Conservation (phyloP, 495 filamentous ascomycete species). For the Aeminium ludgeri region DNA sequence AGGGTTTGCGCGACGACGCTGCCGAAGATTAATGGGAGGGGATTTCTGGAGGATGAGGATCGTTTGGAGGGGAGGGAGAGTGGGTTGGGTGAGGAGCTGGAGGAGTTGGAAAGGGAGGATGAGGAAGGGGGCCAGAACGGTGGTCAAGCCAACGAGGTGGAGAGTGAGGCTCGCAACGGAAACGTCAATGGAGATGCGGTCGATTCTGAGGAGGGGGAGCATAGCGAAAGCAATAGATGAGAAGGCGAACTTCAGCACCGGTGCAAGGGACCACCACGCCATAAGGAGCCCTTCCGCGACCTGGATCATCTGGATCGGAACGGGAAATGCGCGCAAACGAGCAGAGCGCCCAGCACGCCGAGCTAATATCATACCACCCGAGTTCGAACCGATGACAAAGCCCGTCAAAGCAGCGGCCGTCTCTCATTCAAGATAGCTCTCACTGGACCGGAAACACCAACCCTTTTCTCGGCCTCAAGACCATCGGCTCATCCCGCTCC, state of each 20-base stretch:
- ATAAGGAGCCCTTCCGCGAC: neutral
- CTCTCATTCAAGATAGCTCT: slow-evolving; percentile 1
- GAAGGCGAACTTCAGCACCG: neutral
- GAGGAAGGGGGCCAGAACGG: slow-evolving; percentile 18
- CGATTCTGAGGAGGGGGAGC: neutral
- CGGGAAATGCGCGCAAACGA: neutral
- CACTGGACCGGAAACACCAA: slow-evolving; percentile 2
- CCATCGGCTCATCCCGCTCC: slow-evolving; percentile 8
- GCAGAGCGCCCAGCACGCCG: neutral
- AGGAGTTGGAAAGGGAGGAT: slow-evolving; percentile 58
- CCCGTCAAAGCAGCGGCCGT: neutral
- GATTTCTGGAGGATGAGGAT: slow-evolving; percentile 77
- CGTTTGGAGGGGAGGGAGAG: slow-evolving; percentile 72
- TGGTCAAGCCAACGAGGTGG: neutral
- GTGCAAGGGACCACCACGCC: neutral
- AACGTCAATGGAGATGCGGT: neutral
- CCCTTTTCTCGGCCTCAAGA: slow-evolving; percentile 10
- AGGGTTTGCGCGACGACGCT: slow-evolving; percentile 81
- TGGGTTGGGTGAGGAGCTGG: slow-evolving; percentile 63
- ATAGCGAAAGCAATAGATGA: neutral
- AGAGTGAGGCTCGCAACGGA: neutral
- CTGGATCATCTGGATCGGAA: neutral
- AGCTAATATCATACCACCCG: neutral
- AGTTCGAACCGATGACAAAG: neutral
- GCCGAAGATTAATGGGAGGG: slow-evolving; percentile 74